phyloP scores from a whole-genome alignment of 2,329 filamentous ascomycete species.

The Stagonosporopsis chrysanthemi region DNA sequence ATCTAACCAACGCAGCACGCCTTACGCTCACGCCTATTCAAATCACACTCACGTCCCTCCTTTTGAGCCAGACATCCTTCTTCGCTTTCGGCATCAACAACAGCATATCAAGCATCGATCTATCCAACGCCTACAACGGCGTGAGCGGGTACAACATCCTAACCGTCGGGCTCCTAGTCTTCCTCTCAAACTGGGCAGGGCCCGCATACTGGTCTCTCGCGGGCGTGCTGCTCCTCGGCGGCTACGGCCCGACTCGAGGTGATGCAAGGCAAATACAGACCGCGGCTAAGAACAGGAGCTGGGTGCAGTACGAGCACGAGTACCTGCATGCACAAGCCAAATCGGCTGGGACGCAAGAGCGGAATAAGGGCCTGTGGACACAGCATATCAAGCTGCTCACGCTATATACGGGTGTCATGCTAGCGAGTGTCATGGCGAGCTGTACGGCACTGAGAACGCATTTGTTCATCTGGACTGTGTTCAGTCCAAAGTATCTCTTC shows the following conservation, averaged over 20 bases:
- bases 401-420: conserved; percentile 70
- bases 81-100: conserved; percentile 93
- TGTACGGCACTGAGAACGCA: conserved; percentile 86
- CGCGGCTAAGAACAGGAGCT: conserved; percentile 26
- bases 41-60: conserved; percentile 72
- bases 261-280: not conserved
- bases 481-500: conserved; percentile 95
- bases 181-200: conserved; percentile 89
- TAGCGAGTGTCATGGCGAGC: conserved; percentile 83
- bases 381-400: conserved; percentile 71
- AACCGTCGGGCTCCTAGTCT: conserved; percentile 84
- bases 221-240: conserved; percentile 60
- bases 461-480: conserved; percentile 98
- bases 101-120: conserved; percentile 92
- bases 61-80: conserved; percentile 83
- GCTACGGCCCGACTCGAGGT: too few species aligned
- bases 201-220: conserved; percentile 85
- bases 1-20: conserved; percentile 29
- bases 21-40: conserved; percentile 60
- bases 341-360: conserved; percentile 20
- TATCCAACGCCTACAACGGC: conserved; percentile 95
- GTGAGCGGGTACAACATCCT: conserved; percentile 79
- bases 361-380: conserved; percentile 21
- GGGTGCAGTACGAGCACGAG: conserved; percentile 41
- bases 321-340: conserved; percentile 27